These are phyloP conservation scores for Anastatica hierochuntica DNA, from an alignment of 345 rosid species.

Conservation along the genomic window DNA sequence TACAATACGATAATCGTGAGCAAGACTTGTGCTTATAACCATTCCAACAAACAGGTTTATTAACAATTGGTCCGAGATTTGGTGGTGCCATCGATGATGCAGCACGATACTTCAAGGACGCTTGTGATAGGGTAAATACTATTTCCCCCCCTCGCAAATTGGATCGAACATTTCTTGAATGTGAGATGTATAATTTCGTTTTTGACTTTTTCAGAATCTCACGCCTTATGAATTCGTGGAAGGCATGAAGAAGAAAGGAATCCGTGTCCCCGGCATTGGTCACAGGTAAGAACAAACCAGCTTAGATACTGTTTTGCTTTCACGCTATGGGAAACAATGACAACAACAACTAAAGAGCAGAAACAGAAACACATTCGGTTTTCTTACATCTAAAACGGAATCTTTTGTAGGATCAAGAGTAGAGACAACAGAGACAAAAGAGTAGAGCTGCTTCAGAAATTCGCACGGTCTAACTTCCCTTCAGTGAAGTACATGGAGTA, in stretches of 20 bases:
- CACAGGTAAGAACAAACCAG: slow-evolving; percentile 50
- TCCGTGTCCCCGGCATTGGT: slow-evolving; percentile 95
- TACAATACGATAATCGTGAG: no score
- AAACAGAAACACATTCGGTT: not conserved
- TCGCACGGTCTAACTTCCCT: slow-evolving; percentile 84
- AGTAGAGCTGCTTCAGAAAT: slow-evolving; percentile 80
- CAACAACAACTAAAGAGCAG: no score
- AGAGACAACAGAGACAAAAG: slow-evolving; percentile 97
- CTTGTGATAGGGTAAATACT: slow-evolving; percentile 63
- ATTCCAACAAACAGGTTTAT: slow-evolving; percentile 47
- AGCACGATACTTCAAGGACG: slow-evolving; percentile 96
- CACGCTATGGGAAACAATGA: no score
- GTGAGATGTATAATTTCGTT: slow-evolving; percentile 4
- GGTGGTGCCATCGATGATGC: slow-evolving; percentile 99
- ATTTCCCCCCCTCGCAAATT: not conserved
- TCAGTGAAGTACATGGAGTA: slow-evolving; percentile 91
- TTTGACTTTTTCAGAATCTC: slow-evolving; percentile 46
- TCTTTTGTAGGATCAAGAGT: slow-evolving; percentile 67
- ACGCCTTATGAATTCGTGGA: slow-evolving; percentile 94
- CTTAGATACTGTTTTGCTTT: no score
- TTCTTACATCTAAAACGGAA: not conserved
- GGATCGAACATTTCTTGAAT: not conserved
- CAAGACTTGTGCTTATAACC: not conserved
- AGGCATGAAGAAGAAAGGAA: slow-evolving; percentile 96
- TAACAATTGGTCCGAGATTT: slow-evolving; percentile 95